Evolutionary conservation across 148 eudicot genomes (phyloP), one percentile per base, ranked within the genome.

Genomic region (Salicornia ramosissima): DNA sequence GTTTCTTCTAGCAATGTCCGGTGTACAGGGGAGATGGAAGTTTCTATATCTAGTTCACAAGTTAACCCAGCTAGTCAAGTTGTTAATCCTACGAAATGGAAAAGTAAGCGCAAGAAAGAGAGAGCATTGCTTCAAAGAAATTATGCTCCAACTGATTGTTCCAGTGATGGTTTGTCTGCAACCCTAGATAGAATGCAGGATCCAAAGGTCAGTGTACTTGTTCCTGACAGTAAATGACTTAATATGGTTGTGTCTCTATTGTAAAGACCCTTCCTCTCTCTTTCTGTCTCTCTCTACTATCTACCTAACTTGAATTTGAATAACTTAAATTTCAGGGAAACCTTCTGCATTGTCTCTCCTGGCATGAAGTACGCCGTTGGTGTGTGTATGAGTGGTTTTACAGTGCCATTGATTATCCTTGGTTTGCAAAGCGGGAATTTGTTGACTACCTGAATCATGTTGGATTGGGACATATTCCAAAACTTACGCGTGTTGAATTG

Each of bases 381-480:
- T 82, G 85, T 42, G 71, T 68, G 24, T 82, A 74, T 75, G 85
- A 82, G 75, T 79, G 85, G 85, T 82, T 82, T 71, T 82, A 82
- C 71, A 75, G 85, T 61, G 85, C 85, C 62, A 72, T 82, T 79
- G 85, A 82, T 50, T 82, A 82, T 62, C 85, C 82, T 24, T 82
- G 85, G 85, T 82, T 82, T 73, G 80, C 80, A 15, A 78, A 75
- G 59, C 54, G 57, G 58, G 85, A 82, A 63, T 82, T 82, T 70
- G 73, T 79, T 58, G 85, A 78, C 57, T 82, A 82, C 74, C 73
- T 82, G 60, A 72, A 75, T 72, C 78, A 78, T 69, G 85, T 70
- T 75, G 85, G 85, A 30, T 73, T 78, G 52, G 82, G 82, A 29
- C 85, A 79, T 76, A 61, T 79, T 28, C 80, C 82, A 60, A 82